A percentile compares a stretch with the other conserved stretches of the same genome.
Conservation (phyloP, 2,329 filamentous ascomycete genomes). For the Colletotrichum tropicale region DNA sequence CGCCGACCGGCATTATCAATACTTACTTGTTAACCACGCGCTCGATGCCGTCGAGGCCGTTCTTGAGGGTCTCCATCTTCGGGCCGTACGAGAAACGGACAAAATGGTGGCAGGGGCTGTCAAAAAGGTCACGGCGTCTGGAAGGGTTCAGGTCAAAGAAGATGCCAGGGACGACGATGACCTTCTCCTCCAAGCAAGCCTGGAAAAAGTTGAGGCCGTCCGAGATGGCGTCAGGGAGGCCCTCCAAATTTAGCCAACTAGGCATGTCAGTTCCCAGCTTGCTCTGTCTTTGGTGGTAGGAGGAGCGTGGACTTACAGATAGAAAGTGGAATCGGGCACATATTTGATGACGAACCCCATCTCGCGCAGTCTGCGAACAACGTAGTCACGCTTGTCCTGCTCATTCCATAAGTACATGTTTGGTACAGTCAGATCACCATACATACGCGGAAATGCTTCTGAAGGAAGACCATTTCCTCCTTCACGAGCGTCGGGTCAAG, state of each 20-base stretch:
- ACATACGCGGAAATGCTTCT: slow-evolving; percentile 78
- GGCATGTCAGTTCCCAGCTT: neutral
- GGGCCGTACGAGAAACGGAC: slow-evolving; percentile 86
- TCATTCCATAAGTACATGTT: slow-evolving; percentile 22
- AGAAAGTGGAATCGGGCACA: slow-evolving; percentile 91
- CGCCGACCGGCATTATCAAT: neutral
- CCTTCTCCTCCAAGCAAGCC: slow-evolving; percentile 89
- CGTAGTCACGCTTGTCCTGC: slow-evolving; percentile 87
- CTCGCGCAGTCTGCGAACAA: slow-evolving; percentile 75
- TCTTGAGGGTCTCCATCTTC: slow-evolving; percentile 77
- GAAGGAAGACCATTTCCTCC: slow-evolving; percentile 86
- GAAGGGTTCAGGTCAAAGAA: slow-evolving; percentile 97
- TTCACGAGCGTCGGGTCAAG: slow-evolving; percentile 84
- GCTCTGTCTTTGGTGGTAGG: neutral
- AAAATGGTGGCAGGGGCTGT: slow-evolving; percentile 93
- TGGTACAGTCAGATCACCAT: neutral
- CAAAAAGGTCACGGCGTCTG: slow-evolving; percentile 87
- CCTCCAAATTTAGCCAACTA: slow-evolving; percentile 65
- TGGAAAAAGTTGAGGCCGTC: slow-evolving; percentile 98
- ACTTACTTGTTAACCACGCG: slow-evolving; percentile 75
- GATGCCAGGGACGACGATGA: slow-evolving; percentile 95
- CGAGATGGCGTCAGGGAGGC: slow-evolving; percentile 79
- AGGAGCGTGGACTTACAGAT: slow-evolving; percentile 67
- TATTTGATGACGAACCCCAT: slow-evolving; percentile 90
- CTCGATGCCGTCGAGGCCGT: slow-evolving; percentile 85